Conservation (phyloP, 768 basidiomycete species). For the Trametes elegans region DNA sequence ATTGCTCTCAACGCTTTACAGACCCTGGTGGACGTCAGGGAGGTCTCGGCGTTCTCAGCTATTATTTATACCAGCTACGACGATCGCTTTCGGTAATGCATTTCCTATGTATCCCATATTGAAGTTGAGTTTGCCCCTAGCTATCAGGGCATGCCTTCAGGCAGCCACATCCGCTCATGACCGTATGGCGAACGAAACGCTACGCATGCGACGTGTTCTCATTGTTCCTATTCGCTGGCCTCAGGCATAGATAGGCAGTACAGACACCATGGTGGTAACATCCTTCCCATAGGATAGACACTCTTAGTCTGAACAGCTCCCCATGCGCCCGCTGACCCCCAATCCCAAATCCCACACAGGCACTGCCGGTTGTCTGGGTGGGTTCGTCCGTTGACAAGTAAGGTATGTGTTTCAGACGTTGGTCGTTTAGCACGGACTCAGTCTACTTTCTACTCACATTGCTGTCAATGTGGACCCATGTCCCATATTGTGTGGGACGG, state of each 20-base stretch:
- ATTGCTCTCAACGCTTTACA: constrained; percentile 28
- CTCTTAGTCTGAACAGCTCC: neutral
- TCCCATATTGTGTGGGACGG: neutral
- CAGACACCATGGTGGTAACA: too few species aligned
- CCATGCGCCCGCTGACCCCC: neutral
- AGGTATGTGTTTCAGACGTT: constrained; percentile 5
- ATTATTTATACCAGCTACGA: constrained; percentile 72
- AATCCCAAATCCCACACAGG: neutral
- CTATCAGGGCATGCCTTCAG: too few species aligned
- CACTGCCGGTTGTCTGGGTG: neutral
- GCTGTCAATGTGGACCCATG: constrained; percentile 14
- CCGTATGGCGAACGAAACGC: too few species aligned
- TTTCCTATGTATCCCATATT: neutral
- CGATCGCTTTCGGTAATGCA: constrained; percentile 42
- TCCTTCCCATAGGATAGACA: neutral
- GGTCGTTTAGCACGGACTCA: neutral
- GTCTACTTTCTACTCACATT: constrained; percentile 5
- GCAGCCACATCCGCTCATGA: too few species aligned
- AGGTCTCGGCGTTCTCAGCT: constrained; percentile 67
- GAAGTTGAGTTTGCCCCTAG: too few species aligned
- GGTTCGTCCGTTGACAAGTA: neutral
- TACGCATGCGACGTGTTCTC: too few species aligned
- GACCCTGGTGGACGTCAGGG: constrained; percentile 61
- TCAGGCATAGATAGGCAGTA: too few species aligned
- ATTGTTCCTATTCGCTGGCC: too few species aligned